Conservation (phyloP, 2,329 filamentous ascomycete genomes). For the Apiospora phragmitis region DNA sequence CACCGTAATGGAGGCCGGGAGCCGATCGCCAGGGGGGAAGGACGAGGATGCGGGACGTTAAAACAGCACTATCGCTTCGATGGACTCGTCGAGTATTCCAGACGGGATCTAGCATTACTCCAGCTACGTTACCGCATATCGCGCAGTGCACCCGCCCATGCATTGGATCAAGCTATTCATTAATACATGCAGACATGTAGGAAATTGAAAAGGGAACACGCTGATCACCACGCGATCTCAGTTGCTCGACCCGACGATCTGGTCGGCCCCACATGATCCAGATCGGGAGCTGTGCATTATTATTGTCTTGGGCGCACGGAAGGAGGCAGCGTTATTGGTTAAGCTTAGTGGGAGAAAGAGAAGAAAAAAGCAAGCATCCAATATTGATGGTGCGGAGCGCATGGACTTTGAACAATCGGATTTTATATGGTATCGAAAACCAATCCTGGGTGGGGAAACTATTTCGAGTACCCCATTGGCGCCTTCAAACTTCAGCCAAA, state of each 20-base stretch:
- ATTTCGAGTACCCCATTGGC: background rate
- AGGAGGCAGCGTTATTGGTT: background rate
- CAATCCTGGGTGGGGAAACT: background rate
- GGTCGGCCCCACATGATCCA: background rate
- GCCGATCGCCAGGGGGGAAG: background rate
- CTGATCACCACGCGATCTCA: background rate
- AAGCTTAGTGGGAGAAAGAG: background rate
- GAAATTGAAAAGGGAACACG: background rate
- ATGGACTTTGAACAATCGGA: background rate
- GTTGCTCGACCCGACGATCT: background rate
- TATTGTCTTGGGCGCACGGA: background rate
- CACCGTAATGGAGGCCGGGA: background rate
- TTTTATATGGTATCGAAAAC: background rate
- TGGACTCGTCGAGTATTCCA: background rate
- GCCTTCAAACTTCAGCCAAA: background rate
- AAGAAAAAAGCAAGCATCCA: background rate
- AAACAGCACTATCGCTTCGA: background rate
- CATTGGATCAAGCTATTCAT: background rate
- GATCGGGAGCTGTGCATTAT: background rate
- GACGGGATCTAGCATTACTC: background rate
- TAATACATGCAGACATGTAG: background rate
- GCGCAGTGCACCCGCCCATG: background rate
- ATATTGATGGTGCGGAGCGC: background rate
- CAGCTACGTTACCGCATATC: background rate
- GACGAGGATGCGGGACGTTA: background rate